Evolutionary conservation across 768 basidiomycete genomes (phyloP), one percentile per base, ranked within the genome.

Genomic region (Erythrobasidium yunnanense): DNA sequence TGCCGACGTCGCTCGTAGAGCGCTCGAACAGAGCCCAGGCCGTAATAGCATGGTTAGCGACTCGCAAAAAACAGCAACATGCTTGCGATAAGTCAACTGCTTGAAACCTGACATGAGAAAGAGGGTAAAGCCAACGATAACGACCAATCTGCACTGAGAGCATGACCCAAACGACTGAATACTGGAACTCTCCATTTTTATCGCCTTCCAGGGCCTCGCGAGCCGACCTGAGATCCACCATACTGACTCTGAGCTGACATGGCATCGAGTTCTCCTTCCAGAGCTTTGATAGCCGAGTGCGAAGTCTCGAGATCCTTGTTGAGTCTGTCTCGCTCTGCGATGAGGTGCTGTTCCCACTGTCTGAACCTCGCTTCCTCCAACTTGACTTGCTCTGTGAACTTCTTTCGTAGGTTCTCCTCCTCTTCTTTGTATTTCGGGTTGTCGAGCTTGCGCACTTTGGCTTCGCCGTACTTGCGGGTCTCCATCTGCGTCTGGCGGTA

Each of bases 391-490:
- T 99, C 95, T 30, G 95, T 99, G 79, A 99, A 99, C 69, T 91
- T 84, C 81, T 92, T 96, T 74, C 93, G 82, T 68, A 97, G 83
- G 65, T 66, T 82, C 78, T 99, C 95, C 77, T 99, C 93, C 79
- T 99, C 95, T 77, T 97, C 95, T 81, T 92, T 92, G 85, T 93
- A 99, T 78, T 97, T 97, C 72, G 95, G 93, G 78, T 97, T 99
- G 79, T 99, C 92, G 71, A 89, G 81, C 80, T 96, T 96, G 83
- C 90, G 92, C 73, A 92, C 89, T 80, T 96, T 96, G 71, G 91
- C 85, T 77, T 97, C 95, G 25, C 73, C 95, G 71, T 91, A 93
- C 78, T 97, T 97, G 78, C 95, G 87, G 6, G 95, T 96, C 82
- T 99, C 95, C 95, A 99, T 97, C 79, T 97, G 95, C 71, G 89